Evolutionary conservation across 306 rosid genomes (phyloP), one percentile per base, ranked within the genome.

Genomic region (Rubus idaeus): DNA sequence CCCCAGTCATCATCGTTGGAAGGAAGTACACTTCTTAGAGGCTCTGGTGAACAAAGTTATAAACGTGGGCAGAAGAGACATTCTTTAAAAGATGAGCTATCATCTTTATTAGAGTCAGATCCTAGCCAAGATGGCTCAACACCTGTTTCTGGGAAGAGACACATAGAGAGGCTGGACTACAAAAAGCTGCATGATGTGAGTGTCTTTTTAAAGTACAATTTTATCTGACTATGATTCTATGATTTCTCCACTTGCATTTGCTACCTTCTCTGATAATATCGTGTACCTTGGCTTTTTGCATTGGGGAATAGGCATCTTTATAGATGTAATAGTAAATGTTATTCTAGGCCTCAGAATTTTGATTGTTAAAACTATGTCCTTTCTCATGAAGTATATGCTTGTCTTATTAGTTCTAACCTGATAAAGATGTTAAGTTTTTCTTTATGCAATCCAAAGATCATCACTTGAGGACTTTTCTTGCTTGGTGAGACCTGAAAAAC

Each of bases 181-280:
- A 89, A 92, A 84, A 92, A 77, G 88, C 89, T 92, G 79, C 91
- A 92, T 88, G 99, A 96, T 77, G 99, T 96, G 84, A 96, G 98
- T 96, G 82, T 77, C 71, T 51, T 80, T 81, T 79, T 61, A 21
- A 73, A 57, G 51, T 81, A 62, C 30, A 49, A 53, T 80, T 68
- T 61, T 75, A 39, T 61, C 68, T 41, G 57, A 74, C 26, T 76
- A 73, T 46, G 63, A 57, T 26, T 75, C 3, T 70, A 13, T 61
- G 64, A 53, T 79, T 78, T 50, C 73, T 55, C 75, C 56, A 42
- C 76, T 60, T 70, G 71, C 76, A 52, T 50, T 42, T 56, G 61
- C 62, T 71, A 67, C 56, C 49, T 78, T 53, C 55, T 74, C 8
- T 30, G 35, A 50, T 58, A 45, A 4, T 23, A 44, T 12, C 23